Conservation (phyloP, 768 basidiomycete genomes). For the Kwoniella sp. region DNA sequence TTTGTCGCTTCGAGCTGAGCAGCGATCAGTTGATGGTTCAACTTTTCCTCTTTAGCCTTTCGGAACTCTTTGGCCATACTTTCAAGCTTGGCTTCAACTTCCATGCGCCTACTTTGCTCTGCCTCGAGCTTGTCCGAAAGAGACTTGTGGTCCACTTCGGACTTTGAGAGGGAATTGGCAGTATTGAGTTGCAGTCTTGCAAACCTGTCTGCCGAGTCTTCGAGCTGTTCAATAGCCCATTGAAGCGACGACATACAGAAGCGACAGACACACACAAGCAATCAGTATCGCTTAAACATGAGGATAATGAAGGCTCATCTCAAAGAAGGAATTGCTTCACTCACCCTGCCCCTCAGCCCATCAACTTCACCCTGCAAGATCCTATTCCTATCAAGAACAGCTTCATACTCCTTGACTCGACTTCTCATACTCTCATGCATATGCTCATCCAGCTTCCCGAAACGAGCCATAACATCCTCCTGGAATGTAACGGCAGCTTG, state of each 20-base stretch:
- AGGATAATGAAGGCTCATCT: no score
- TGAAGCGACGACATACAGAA: no score
- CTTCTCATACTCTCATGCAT: constrained; percentile 26
- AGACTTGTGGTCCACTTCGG: not conserved
- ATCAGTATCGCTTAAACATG: not conserved
- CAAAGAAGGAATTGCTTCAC: not conserved
- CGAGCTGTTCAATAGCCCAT: constrained; percentile 10
- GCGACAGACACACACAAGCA: not conserved
- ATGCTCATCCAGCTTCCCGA: constrained; percentile 16
- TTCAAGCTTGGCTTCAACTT: constrained; percentile 6
- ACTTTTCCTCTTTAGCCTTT: constrained; percentile 17
- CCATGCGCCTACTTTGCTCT: constrained; percentile 1
- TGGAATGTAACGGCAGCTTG: constrained; percentile 8
- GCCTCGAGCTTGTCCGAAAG: constrained; percentile 4
- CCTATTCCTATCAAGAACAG: constrained; percentile 23
- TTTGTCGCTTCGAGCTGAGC: constrained; percentile 21
- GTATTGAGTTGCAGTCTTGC: constrained; percentile 17
- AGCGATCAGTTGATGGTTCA: constrained; percentile 21
- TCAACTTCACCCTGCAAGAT: constrained; percentile 19
- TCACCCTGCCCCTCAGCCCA: constrained; percentile 13
- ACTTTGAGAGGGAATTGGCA: not conserved
- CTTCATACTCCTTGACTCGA: constrained; percentile 25
- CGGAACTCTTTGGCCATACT: constrained; percentile 14
- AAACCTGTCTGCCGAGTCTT: constrained; percentile 7
- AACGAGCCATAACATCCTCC: constrained; percentile 12